Percentiles rank a stretch among this genome's conserved stretches.
Evolutionary conservation across 768 basidiomycete species (phyloP).

Genomic region (Lanmaoa pseudosensibilis): DNA sequence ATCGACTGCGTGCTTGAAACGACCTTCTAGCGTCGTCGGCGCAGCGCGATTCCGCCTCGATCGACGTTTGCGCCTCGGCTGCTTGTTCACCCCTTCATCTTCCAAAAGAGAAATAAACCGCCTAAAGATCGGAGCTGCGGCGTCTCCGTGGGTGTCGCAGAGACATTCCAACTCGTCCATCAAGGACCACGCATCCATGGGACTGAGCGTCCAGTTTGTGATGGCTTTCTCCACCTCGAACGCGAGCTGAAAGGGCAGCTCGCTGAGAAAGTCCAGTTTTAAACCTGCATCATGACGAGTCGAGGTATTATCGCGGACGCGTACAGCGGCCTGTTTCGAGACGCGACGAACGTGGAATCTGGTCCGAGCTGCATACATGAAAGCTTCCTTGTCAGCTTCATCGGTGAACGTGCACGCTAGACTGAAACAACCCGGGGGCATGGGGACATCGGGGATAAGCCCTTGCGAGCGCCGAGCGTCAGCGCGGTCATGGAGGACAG

Average conservation of each 20-base stretch:
- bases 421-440: slow-evolving; percentile 31
- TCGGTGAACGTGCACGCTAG: slow-evolving; percentile 32
- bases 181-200: slow-evolving; percentile 24
- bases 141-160: slow-evolving; percentile 9
- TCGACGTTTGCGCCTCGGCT: neutral
- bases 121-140: slow-evolving; percentile 26
- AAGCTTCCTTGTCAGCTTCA: slow-evolving; percentile 28
- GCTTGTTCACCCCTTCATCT: slow-evolving; percentile 3
- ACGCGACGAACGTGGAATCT: slow-evolving; percentile 23
- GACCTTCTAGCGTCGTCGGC: slow-evolving; percentile 11
- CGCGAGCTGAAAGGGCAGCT: slow-evolving; percentile 36
- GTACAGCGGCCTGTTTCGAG: slow-evolving; percentile 8
- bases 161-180: slow-evolving; percentile 20
- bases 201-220: slow-evolving; percentile 28
- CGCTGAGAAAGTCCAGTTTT: slow-evolving; percentile 26
- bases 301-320: slow-evolving; percentile 18
- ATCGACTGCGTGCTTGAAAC: slow-evolving; percentile 17
- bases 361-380: slow-evolving; percentile 24
- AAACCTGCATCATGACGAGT: neutral
- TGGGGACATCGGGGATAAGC: slow-evolving; percentile 23
- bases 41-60: neutral
- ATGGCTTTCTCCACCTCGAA: slow-evolving; percentile 42
- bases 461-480: slow-evolving; percentile 26
- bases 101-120: slow-evolving; percentile 21
- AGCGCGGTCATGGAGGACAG: neutral